Evolutionary conservation across 176 grass and related monocot genomes (phyloP).

Genomic region (Avena atlantica): DNA sequence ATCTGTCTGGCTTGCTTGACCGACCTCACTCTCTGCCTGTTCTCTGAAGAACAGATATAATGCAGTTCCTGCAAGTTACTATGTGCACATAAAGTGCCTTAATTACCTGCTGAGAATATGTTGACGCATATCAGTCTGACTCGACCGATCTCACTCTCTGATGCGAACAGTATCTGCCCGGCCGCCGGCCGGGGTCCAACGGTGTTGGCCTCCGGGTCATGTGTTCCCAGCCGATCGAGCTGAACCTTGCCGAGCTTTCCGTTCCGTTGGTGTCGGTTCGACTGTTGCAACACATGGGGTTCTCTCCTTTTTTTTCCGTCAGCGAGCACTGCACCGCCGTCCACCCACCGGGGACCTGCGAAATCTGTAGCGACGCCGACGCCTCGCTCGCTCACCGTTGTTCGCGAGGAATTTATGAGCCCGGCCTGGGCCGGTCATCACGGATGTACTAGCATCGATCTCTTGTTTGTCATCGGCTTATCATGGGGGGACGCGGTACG

Average conservation of each 20-base stretch:
- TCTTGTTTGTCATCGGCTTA: constrained; percentile 39
- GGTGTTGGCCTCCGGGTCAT: neutral
- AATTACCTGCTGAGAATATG: neutral
- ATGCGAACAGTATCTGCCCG: constrained; percentile 25
- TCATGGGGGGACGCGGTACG: constrained; percentile 19
- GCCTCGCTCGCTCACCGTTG: neutral
- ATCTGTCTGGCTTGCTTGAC: neutral
- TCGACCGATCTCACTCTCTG: constrained; percentile 23
- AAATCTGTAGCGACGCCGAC: neutral
- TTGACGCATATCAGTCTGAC: neutral
- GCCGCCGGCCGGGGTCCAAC: constrained; percentile 31
- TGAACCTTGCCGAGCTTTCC: neutral
- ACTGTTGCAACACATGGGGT: constrained; percentile 55
- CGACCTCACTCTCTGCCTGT: constrained; percentile 1
- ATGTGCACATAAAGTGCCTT: neutral
- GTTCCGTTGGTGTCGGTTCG: constrained; percentile 24
- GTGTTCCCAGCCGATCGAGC: neutral
- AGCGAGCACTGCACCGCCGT: neutral
- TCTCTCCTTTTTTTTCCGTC: constrained; percentile 9
- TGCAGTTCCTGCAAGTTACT: neutral
- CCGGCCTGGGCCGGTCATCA: neutral
- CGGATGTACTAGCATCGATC: neutral
- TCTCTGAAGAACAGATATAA: neutral
- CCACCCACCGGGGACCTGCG: neutral
- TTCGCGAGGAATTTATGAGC: constrained; percentile 13